Evolutionary conservation across 2,329 filamentous ascomycete species (phyloP).

Genomic region (Hortaea werneckii): DNA sequence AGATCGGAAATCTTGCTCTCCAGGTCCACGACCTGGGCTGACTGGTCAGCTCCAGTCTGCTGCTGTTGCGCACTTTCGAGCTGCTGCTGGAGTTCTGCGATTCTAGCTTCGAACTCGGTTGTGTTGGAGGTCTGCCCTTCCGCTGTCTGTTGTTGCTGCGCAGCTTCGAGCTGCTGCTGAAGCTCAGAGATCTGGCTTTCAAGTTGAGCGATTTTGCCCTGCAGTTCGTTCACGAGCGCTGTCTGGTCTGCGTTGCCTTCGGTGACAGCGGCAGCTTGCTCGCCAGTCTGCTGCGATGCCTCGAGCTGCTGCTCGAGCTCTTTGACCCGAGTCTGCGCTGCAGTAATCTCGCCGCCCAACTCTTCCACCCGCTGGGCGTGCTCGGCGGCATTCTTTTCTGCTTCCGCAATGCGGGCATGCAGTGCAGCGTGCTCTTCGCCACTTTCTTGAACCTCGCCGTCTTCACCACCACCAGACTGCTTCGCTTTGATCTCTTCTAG

Average conservation of each 20-base stretch:
- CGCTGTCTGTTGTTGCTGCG: neutral
- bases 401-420: constrained; percentile 9
- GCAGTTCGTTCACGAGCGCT: neutral
- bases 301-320: constrained; percentile 33
- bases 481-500: constrained; percentile 31
- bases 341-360: constrained; percentile 49
- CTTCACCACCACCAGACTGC: constrained; percentile 43
- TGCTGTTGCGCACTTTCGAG: neutral
- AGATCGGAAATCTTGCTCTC: neutral
- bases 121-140: neutral
- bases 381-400: constrained; percentile 16
- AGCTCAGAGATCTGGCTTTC: neutral
- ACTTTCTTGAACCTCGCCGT: constrained; percentile 21
- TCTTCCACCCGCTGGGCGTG: constrained; percentile 47
- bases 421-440: constrained; percentile 34
- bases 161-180: neutral
- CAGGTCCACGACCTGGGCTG: neutral
- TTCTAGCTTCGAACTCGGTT: neutral
- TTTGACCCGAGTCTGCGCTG: constrained; percentile 11
- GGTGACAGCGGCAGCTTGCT: constrained; percentile 1
- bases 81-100: neutral
- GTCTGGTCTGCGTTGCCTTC: neutral
- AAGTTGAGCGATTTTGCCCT: neutral
- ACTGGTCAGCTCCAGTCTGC: neutral
- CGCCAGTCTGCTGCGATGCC: constrained; percentile 35